A percentile compares a stretch with the other conserved stretches of the same genome.
These are phyloP conservation scores for Ammopiptanthus mongolicus DNA, from an alignment of 306 rosid species.

Conservation along the genomic window DNA sequence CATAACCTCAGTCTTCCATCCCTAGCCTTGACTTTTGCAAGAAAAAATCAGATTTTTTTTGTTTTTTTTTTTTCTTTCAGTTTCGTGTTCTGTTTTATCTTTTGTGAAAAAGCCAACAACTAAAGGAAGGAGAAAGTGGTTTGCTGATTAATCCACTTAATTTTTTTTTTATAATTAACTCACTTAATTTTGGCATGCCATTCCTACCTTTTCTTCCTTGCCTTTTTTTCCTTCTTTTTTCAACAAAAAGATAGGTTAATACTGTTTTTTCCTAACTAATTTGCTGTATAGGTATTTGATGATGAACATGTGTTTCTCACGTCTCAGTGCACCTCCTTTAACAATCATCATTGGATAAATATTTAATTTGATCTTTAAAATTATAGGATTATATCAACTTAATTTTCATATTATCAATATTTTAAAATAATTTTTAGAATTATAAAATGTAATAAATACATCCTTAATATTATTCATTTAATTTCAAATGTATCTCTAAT, in stretches of 20 bases:
- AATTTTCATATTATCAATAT: too few relatives aligned
- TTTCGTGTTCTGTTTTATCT: not conserved
- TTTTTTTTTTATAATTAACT: not conserved
- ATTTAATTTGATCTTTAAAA: too few relatives aligned
- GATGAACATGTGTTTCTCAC: not conserved
- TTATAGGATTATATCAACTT: too few relatives aligned
- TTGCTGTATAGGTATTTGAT: not conserved
- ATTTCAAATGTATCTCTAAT: too few relatives aligned
- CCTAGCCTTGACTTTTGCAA: too few relatives aligned
- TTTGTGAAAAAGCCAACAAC: not conserved
- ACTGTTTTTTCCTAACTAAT: not conserved
- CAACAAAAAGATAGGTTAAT: not conserved
- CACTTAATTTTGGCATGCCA: not conserved
- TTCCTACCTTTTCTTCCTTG: not conserved
- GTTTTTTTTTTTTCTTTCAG: too few relatives aligned
- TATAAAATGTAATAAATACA: too few relatives aligned
- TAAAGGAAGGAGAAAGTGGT: not conserved
- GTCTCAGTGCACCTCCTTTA: not conserved
- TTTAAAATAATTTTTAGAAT: too few relatives aligned
- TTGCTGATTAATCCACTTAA: slow-evolving; percentile 11
- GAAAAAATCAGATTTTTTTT: too few relatives aligned
- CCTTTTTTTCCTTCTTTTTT: not conserved
- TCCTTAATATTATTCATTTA: too few relatives aligned
- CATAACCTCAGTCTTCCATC: too few relatives aligned
- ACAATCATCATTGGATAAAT: too few relatives aligned